A percentile compares a stretch with the other conserved stretches of the same genome.
These are phyloP conservation scores for Oxytropis ochrocephala DNA, from an alignment of 306 rosid species.

Conservation along the genomic window DNA sequence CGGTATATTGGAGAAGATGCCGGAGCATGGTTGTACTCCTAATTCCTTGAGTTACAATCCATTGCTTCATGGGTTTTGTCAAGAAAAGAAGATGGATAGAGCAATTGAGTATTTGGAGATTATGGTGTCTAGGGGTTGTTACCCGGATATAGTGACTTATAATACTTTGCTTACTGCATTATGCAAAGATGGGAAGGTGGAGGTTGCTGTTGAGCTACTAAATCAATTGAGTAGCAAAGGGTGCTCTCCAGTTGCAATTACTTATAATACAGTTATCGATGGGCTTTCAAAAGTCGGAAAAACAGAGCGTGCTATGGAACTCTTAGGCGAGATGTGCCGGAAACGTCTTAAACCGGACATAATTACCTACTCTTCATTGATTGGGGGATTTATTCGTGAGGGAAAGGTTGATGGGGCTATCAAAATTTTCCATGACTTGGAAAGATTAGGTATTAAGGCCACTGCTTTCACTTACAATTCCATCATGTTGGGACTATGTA, in stretches of 20 bases:
- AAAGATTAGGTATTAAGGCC: slow-evolving; percentile 51
- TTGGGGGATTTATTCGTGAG: slow-evolving; percentile 78
- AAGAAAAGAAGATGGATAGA: slow-evolving; percentile 82
- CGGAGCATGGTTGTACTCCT: slow-evolving; percentile 74
- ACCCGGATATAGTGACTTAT: slow-evolving; percentile 91
- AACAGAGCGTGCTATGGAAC: slow-evolving; percentile 58
- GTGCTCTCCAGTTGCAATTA: slow-evolving; percentile 81
- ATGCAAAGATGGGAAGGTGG: slow-evolving; percentile 94
- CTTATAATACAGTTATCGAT: slow-evolving; percentile 82
- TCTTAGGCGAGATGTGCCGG: slow-evolving; percentile 68
- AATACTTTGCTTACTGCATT: slow-evolving; percentile 84
- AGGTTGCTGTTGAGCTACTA: slow-evolving; percentile 75
- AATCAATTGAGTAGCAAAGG: slow-evolving; percentile 77
- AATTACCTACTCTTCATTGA: slow-evolving; percentile 74
- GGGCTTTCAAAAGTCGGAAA: slow-evolving; percentile 82
- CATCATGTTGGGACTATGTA: slow-evolving; percentile 81
- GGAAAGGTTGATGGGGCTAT: slow-evolving; percentile 74
- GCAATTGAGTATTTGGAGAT: slow-evolving; percentile 75
- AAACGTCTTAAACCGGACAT: slow-evolving; percentile 79
- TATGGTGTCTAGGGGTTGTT: slow-evolving; percentile 91
- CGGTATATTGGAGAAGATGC: slow-evolving; percentile 87
- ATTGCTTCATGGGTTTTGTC: slow-evolving; percentile 87
- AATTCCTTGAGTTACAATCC: slow-evolving; percentile 96
- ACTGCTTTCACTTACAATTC: slow-evolving; percentile 59
- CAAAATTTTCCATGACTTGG: slow-evolving; percentile 56